Base-by-base conservation (phyloP, 305 asterid species). In the Stenogyne calaminthoides region DNA sequence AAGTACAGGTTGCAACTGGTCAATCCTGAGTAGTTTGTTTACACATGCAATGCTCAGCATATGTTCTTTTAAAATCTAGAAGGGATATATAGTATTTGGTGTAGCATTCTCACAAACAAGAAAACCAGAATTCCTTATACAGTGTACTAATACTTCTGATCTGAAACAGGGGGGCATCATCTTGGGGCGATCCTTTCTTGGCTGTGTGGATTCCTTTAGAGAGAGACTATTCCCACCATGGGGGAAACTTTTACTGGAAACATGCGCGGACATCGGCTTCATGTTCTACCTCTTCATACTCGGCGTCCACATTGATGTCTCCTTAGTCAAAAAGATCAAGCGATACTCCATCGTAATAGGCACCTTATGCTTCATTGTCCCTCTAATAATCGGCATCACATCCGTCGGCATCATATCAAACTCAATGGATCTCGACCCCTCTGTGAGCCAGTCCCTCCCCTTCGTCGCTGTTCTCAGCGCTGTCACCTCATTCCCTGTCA, bases 401-500 rank as follows among this genome's bases (percentile, higher is more conserved):
- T 42, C 74, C 27, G 8, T 76, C 4, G 32, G 62, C 49, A 4
- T 72, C 27, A 22, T 88, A 6, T 59, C 78, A 1, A 27, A 15
- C 1, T 0, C 72, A 0, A 0, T 76, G 6, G 70, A 47, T 0
- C 2, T 83, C 0, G 87, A 84, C 32, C 22, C 46, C 1, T 5
- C 76, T 0, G 36, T 69, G 0, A 46, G 66, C 3, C 44, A 44
- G 14, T 52, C 80, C 36, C 79, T 88, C 12, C 76, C 87, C 19
- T 58, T 80, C 44, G 46, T 89, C 36, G 75, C 79, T 2, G 15
- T 71, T n/a, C 10, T 84, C 4, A 75, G 72, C 12, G 77, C 91
- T 1, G 57, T 83, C 3, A 72, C 92, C 12, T 73, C 92, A 5
- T 89, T 89, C 27, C 88, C 95, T 0, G 97, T 86, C n/a, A 82